Evolutionary conservation across 2,329 filamentous ascomycete genomes (phyloP), one percentile per base, ranked within the genome.

Genomic region (Fusarium sp.): DNA sequence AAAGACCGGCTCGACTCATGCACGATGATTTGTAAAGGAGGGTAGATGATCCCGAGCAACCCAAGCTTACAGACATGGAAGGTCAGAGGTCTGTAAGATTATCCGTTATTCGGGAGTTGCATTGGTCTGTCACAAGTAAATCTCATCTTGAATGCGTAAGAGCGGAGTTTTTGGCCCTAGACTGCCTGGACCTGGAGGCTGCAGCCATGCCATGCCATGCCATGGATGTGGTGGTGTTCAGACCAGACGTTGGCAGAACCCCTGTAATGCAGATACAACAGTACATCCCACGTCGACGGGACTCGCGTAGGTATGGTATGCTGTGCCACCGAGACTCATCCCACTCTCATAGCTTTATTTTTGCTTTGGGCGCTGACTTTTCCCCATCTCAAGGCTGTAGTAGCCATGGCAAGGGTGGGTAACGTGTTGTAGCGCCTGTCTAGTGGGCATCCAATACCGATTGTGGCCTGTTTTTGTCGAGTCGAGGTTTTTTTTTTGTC

Each of bases 391-490:
- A 36, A 50, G 40, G 44, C 54, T 45, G 40, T 33, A 60, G 28
- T 20, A 45, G 28, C 28, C 28, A 31, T 45, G n/a, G 16, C 42
- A 45, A 45, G 44, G 44, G 66, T 63, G 62, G 62, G 30, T 67
- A 70, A 55, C 49, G 49, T 69, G 56, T 64, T 69, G 50, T 61
- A 49, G 37, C 37, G 47, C 31, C 26, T 67, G 47, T 38, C 23
- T 23, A 38, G 54, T 62, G 37, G 65, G 28, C 52, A 30, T 30
- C 34, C 45, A 45, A 30, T 58, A 28, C 31, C 65, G 56, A 45
- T 50, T 69, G 53, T 69, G 62, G 67, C 67, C 67, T 69, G 62
- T 67, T 69, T 23, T 69, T 65, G 42, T 57, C 61, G 37, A 40
- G 40, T 69, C 51, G 30, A 70, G 51, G 47, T 34, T 51, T 57